These are phyloP conservation scores for Nematocida sp. DNA, from an alignment of 371 early-diverging fungal genomes.

Conservation along the genomic window DNA sequence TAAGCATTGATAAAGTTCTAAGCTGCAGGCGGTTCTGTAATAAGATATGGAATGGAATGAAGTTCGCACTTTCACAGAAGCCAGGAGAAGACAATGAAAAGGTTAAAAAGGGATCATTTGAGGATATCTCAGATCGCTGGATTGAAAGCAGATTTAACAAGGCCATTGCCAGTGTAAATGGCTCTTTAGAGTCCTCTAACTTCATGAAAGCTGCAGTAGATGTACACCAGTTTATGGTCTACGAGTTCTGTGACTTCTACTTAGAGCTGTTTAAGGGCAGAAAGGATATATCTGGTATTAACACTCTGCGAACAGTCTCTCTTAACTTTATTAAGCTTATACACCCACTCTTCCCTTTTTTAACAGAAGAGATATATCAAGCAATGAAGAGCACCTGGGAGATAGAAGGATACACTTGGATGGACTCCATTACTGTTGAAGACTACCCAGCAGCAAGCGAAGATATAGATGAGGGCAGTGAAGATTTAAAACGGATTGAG, in stretches of 20 bases:
- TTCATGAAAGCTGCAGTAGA: constrained; percentile 87
- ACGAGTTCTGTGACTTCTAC: constrained; percentile 94
- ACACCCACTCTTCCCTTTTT: constrained; percentile 97
- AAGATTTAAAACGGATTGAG: constrained; percentile 1
- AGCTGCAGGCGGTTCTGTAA: constrained; percentile 98
- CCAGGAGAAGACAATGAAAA: neutral
- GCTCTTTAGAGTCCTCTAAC: constrained; percentile 77
- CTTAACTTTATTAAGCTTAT: constrained; percentile 83
- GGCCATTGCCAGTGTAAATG: neutral
- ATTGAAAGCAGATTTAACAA: constrained; percentile 22
- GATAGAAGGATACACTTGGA: constrained; percentile 4
- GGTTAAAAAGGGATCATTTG: neutral
- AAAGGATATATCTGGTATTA: constrained; percentile 59
- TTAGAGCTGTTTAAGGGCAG: constrained; percentile 74
- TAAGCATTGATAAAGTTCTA: constrained; percentile 89
- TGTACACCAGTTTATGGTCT: constrained; percentile 86
- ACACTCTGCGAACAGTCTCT: constrained; percentile 75
- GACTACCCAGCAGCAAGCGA: constrained; percentile 12
- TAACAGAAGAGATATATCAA: constrained; percentile 88
- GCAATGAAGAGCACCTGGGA: constrained; percentile 41
- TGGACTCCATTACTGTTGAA: constrained; percentile 39
- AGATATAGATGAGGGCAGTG: neutral
- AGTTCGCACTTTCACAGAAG: constrained; percentile 73
- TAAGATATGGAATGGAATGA: constrained; percentile 94
- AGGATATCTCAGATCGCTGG: constrained; percentile 24